Conservation (phyloP, 441 rosid genomes). For the Theobroma grandiflorum region DNA sequence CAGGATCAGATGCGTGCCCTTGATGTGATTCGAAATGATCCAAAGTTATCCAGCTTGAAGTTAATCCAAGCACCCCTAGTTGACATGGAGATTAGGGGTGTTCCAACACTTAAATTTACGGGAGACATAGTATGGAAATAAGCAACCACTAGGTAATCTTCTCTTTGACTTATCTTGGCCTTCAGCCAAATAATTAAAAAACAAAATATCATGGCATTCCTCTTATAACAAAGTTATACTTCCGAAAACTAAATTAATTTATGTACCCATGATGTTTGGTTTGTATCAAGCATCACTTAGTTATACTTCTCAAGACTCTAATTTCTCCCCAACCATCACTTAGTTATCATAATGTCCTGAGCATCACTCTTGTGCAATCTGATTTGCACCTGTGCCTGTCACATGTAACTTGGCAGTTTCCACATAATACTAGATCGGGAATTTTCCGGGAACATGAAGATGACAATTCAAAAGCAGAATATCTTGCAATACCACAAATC, state of each 20-base stretch:
- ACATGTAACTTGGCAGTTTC: neutral
- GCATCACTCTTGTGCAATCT: neutral
- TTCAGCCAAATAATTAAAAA: neutral
- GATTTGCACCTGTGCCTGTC: neutral
- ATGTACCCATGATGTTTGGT: neutral
- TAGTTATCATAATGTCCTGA: neutral
- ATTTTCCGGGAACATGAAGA: neutral
- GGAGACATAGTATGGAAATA: slow-evolving; percentile 92
- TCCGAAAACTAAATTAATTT: neutral
- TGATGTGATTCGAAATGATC: slow-evolving; percentile 71
- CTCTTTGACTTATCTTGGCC: neutral
- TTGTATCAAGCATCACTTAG: neutral
- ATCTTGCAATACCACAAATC: neutral
- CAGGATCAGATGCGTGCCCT: slow-evolving; percentile 94
- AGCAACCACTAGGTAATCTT: slow-evolving; percentile 19
- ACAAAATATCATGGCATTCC: neutral
- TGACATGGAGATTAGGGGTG: slow-evolving; percentile 94
- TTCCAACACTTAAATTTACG: slow-evolving; percentile 77
- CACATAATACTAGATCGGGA: neutral
- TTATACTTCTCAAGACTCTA: neutral
- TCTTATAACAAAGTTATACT: neutral
- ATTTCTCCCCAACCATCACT: neutral
- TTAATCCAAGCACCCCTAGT: slow-evolving; percentile 82
- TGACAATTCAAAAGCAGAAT: neutral
- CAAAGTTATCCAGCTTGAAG: slow-evolving; percentile 69